Evolutionary conservation across 805 yeast species (phyloP), one percentile per base, ranked within the genome.

Genomic region (Pichia eremophila): DNA sequence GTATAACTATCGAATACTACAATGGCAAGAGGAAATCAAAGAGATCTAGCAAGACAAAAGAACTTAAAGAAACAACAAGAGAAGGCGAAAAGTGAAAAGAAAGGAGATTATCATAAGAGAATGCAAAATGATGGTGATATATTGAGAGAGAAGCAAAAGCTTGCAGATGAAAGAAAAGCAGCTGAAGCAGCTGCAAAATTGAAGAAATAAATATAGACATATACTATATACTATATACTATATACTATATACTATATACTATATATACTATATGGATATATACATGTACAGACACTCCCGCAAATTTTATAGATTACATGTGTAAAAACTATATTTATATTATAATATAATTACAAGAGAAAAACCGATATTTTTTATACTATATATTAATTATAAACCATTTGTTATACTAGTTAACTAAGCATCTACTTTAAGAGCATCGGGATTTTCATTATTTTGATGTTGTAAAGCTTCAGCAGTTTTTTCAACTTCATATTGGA

Each of bases 11-110:
- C 1, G 6, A 22, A 22, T 1, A 22, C 25, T 22, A 29, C 5
- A 2, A 90, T 91, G 97, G 83, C 96, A 46, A 78, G 99, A 72
- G 99, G 99, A 32, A 93, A 91, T 66, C 98, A 93, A 69, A 78
- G 99, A 66, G 99, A 91, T 39, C 75, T 85, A 57, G 97, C 97
- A 32, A 78, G 99, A 63, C 86, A 81, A 51, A 91, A 86, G 70
- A 87, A 86, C 67, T 64, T 70, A 64, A 93, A 91, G 72, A 91
- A 91, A 67, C 82, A 77, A 59, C 81, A 79, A 53, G 83, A 78
- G 41, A 70, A 68, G 32, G 73, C 75, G 51, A 83, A 83, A 69
- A 64, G 64, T 51, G 85, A 87, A 70, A 79, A 78, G 59, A 74
- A 70, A 8, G 98, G 97, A 28, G 96, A 88, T 62, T 91, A 95